A percentile compares a stretch with the other conserved stretches of the same genome.
phyloP scores from a whole-genome alignment of 2,329 filamentous ascomycete genomes.

The Xylariaceae sp. region DNA sequence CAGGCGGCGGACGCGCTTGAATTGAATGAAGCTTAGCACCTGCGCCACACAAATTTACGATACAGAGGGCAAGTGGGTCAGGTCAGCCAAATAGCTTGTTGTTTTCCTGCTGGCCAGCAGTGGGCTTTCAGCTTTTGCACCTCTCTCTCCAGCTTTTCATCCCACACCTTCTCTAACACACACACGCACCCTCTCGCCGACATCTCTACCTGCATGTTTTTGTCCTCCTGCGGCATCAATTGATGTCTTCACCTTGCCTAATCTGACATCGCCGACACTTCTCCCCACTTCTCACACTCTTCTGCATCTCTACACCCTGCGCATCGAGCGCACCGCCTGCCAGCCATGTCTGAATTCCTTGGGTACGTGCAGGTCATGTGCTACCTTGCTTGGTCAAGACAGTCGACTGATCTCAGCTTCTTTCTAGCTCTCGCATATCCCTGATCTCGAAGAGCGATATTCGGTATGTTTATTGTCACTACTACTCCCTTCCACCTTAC shows the following conservation, averaged over 20 bases:
- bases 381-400: background rate
- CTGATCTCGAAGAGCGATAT: slow-evolving; percentile 97
- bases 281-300: slow-evolving; percentile 3
- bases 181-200: background rate
- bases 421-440: slow-evolving; percentile 78
- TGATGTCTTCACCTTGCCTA: slow-evolving; percentile 10
- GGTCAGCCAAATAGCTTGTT: no score
- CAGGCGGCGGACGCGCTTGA: no score
- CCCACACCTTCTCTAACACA: slow-evolving; percentile 13
- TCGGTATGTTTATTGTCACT: slow-evolving; percentile 70
- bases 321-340: slow-evolving; percentile 23
- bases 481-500: no score
- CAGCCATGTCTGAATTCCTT: slow-evolving; percentile 56
- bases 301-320: slow-evolving; percentile 16
- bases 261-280: slow-evolving; percentile 1
- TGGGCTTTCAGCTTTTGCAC: slow-evolving; percentile 23
- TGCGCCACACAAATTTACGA: no score
- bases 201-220: no score
- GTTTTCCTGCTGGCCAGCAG: no score
- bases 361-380: slow-evolving; percentile 40
- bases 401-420: slow-evolving; percentile 16
- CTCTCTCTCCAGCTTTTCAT: slow-evolving; percentile 16
- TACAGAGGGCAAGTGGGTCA: no score
- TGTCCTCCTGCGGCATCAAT: slow-evolving; percentile 9
- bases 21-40: no score